These are phyloP conservation scores for Microthlaspi erraticum DNA, from an alignment of 345 rosid species.

Conservation along the genomic window DNA sequence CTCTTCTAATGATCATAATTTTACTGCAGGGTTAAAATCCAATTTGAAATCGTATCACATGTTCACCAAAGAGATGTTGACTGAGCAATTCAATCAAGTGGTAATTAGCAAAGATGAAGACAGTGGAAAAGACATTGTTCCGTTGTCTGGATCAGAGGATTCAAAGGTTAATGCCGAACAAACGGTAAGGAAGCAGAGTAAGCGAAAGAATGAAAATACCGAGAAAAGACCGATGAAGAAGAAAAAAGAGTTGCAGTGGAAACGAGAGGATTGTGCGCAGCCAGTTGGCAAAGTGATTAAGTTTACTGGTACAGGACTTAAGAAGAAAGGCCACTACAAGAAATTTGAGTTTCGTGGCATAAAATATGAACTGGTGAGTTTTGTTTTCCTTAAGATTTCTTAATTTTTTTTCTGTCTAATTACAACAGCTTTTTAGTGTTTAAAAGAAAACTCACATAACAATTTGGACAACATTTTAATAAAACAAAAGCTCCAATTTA, in stretches of 20 bases:
- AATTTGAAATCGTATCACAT: not conserved
- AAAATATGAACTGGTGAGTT: slow-evolving; percentile 23
- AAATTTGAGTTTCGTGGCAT: slow-evolving; percentile 1
- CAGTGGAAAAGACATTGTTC: slow-evolving; percentile 52
- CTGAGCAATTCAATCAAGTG: slow-evolving; percentile 59
- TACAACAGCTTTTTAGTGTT: too few species aligned
- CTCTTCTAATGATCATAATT: not conserved
- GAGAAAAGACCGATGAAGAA: not conserved
- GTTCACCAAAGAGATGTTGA: slow-evolving; percentile 43
- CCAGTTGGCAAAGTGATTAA: not conserved
- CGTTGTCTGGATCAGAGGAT: slow-evolving; percentile 17
- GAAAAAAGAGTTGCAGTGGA: not conserved
- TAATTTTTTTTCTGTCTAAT: not conserved
- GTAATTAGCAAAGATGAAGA: slow-evolving; percentile 64
- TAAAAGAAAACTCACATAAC: too few species aligned
- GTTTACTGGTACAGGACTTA: not conserved
- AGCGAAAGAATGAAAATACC: not conserved
- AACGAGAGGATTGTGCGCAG: not conserved
- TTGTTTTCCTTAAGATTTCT: not conserved
- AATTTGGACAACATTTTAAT: too few species aligned
- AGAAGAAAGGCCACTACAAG: not conserved
- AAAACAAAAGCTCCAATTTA: too few species aligned
- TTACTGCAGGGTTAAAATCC: not conserved
- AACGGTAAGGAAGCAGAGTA: not conserved
- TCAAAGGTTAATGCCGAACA: not conserved